Conservation (phyloP, 164 flowering plant genomes). For the Euptelea pleiosperma region DNA sequence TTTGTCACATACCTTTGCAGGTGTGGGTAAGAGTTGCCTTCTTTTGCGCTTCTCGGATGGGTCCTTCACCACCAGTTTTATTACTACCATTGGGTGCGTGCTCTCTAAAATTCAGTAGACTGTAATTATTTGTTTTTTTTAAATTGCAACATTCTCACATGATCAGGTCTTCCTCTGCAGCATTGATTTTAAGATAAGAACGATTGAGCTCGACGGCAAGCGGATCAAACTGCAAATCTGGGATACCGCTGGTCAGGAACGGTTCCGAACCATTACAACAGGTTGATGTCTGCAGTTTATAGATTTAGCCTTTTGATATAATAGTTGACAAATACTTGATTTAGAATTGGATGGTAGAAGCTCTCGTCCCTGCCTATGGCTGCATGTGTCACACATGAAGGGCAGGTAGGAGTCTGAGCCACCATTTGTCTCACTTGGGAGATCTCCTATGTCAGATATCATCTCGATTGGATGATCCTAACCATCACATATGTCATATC, state of each 20-base stretch:
- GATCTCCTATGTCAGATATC: background rate
- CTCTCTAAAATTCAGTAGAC: background rate
- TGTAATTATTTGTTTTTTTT: background rate
- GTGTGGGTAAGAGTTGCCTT: conserved; percentile 95
- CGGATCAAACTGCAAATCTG: conserved; percentile 86
- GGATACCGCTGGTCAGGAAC: conserved; percentile 98
- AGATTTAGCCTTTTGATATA: background rate
- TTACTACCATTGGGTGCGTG: conserved; percentile 80
- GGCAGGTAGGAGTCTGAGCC: background rate
- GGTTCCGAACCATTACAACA: conserved; percentile 82
- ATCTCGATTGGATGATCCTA: background rate
- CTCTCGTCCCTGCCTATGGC: background rate
- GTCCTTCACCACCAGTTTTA: conserved; percentile 88
- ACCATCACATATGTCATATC: no score
- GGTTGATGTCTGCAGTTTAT: conserved; percentile 45
- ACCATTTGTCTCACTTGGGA: background rate
- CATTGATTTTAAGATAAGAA: conserved; percentile 86
- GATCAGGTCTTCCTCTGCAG: conserved; percentile 28
- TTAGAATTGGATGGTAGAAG: background rate
- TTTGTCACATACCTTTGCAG: conserved; percentile 27
- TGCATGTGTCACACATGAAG: conserved; percentile 1
- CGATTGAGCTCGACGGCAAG: conserved; percentile 82
- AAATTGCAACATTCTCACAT: background rate
- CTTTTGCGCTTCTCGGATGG: conserved; percentile 88
- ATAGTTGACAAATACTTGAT: background rate